A percentile compares a stretch with the other conserved stretches of the same genome.
These are phyloP conservation scores for Sporothrix inflata DNA, from an alignment of 2,329 filamentous ascomycete species.

Conservation along the genomic window DNA sequence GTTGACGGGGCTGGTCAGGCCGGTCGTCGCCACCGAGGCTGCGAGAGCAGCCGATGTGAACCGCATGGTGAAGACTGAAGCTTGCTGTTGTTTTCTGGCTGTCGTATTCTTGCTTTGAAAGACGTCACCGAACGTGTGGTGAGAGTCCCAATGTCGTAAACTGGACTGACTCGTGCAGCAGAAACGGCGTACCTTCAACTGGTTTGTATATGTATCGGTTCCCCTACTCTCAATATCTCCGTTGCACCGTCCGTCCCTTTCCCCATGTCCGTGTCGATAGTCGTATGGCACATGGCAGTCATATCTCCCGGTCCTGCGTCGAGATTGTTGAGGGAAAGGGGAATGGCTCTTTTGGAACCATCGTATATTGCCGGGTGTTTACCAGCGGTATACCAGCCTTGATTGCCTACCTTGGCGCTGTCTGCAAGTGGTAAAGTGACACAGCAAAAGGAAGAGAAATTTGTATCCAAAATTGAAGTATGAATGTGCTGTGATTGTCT, in stretches of 20 bases:
- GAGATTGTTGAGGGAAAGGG: not conserved
- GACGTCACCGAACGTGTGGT: not conserved
- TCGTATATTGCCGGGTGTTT: constrained; percentile 26
- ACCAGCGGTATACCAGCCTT: not conserved
- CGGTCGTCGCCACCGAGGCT: not conserved
- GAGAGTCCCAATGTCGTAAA: not conserved
- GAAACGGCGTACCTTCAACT: not conserved
- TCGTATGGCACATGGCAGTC: not conserved
- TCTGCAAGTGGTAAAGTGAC: too few species aligned
- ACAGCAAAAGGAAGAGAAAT: too few species aligned
- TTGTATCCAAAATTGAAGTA: not conserved
- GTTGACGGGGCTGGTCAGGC: constrained; percentile 20
- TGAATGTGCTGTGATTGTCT: constrained; percentile 8
- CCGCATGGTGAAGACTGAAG: not conserved
- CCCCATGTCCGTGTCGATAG: constrained; percentile 2
- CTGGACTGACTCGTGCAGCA: not conserved
- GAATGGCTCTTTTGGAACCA: too few species aligned
- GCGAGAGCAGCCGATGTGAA: constrained; percentile 14
- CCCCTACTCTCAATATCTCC: not conserved
- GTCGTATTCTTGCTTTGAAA: not conserved
- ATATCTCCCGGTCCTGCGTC: not conserved
- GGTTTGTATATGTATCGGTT: not conserved
- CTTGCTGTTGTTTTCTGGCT: not conserved
- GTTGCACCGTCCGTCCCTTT: constrained; percentile 10
- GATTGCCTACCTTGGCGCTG: constrained; percentile 14